These are phyloP conservation scores for Aspergillus aculeatinus DNA, from an alignment of 2,329 filamentous ascomycete genomes.

Conservation along the genomic window DNA sequence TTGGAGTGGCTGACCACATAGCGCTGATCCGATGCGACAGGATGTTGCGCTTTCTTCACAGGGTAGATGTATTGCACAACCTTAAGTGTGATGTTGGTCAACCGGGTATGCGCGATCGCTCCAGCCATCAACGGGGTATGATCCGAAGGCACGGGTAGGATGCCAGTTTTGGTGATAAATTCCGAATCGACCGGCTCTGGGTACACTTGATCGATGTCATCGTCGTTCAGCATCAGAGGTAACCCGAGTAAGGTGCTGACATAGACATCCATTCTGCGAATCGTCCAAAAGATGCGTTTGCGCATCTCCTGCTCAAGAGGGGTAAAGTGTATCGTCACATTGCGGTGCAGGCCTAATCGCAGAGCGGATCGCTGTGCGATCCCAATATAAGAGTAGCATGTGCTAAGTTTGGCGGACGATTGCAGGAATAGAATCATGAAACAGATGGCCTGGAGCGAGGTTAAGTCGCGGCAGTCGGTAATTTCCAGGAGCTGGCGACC, in stretches of 20 bases:
- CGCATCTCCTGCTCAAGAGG: slow-evolving; percentile 71
- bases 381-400: slow-evolving; percentile 77
- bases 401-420: slow-evolving; percentile 73
- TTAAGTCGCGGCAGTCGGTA: slow-evolving; percentile 68
- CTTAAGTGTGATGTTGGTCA: slow-evolving; percentile 59
- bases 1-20: slow-evolving; percentile 64
- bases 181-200: slow-evolving; percentile 49
- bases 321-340: slow-evolving; percentile 66
- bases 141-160: slow-evolving; percentile 55
- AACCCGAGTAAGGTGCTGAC: slow-evolving; percentile 51
- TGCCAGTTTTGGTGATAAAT: slow-evolving; percentile 47
- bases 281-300: slow-evolving; percentile 60
- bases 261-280: slow-evolving; percentile 53
- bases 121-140: slow-evolving; percentile 58
- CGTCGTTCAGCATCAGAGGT: slow-evolving; percentile 50
- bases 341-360: slow-evolving; percentile 74
- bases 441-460: slow-evolving; percentile 70
- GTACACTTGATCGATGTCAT: slow-evolving; percentile 52
- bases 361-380: slow-evolving; percentile 74
- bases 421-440: slow-evolving; percentile 82
- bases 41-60: slow-evolving; percentile 51
- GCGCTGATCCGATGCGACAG: slow-evolving; percentile 50
- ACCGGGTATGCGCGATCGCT: slow-evolving; percentile 59
- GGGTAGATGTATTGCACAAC: slow-evolving; percentile 65
- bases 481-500: slow-evolving; percentile 64